A percentile compares a stretch with the other conserved stretches of the same genome.
These are phyloP conservation scores for Ascoidea tarda DNA, from an alignment of 805 yeast species.

Conservation along the genomic window DNA sequence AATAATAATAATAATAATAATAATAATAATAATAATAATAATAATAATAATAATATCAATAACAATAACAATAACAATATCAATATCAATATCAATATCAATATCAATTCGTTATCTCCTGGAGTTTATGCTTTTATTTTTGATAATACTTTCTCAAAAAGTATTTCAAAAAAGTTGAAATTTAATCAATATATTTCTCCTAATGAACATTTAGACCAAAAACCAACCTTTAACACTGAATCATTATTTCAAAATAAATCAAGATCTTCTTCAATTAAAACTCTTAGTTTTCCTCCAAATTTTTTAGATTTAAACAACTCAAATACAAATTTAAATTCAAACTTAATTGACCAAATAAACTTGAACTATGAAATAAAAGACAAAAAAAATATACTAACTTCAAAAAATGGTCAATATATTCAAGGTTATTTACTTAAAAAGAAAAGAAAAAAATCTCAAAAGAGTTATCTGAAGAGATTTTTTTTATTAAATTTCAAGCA, in stretches of 20 bases:
- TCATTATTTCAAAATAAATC: not conserved
- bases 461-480: conserved; percentile 76
- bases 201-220: not conserved
- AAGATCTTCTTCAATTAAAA: conserved; percentile 10
- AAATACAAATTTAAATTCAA: not conserved
- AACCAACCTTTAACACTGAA: not conserved
- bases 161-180: conserved; percentile 65
- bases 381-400: conserved; percentile 11
- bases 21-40: conserved; percentile 40
- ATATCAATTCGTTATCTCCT: no score
- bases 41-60: no score
- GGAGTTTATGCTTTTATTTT: conserved; percentile 69
- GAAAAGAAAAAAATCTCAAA: conserved; percentile 68
- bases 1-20: conserved; percentile 46
- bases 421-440: conserved; percentile 67
- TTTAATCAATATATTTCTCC: conserved; percentile 34
- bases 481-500: conserved; percentile 72
- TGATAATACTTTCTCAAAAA: conserved; percentile 84
- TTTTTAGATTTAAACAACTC: not conserved
- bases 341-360: not conserved
- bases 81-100: no score
- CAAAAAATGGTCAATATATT: conserved; percentile 54
- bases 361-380: no score
- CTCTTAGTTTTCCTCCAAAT: conserved; percentile 1
- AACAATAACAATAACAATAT: no score